Conservation (phyloP, 495 filamentous ascomycete genomes). For the Aspergillus wentii region DNA sequence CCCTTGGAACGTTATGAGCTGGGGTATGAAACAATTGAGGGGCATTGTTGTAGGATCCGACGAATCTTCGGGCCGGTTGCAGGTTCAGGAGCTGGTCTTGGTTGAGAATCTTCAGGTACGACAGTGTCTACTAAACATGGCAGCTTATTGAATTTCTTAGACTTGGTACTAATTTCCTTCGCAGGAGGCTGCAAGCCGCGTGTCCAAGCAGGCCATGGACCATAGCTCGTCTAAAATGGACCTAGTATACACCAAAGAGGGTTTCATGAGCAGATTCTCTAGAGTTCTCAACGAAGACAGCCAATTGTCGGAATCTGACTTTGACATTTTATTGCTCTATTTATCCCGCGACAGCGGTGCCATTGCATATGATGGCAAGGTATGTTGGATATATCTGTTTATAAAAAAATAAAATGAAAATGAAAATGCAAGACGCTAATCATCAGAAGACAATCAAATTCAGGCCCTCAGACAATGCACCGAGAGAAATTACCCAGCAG, state of each 20-base stretch:
- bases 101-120: slow-evolving; percentile 50
- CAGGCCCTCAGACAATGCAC: slow-evolving; percentile 40
- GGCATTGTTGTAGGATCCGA: slow-evolving; percentile 47
- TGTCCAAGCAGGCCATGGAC: slow-evolving; percentile 39
- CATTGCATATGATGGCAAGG: slow-evolving; percentile 61
- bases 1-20: slow-evolving; percentile 63
- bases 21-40: slow-evolving; percentile 70
- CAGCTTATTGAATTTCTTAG: slow-evolving; percentile 1
- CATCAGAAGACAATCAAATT: slow-evolving; percentile 69
- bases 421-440: slow-evolving; percentile 17
- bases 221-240: slow-evolving; percentile 45
- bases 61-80: slow-evolving; percentile 25
- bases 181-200: slow-evolving; percentile 42
- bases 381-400: slow-evolving; percentile 21
- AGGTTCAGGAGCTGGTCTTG: slow-evolving; percentile 43
- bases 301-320: slow-evolving; percentile 59
- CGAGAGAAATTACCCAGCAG: slow-evolving; percentile 56
- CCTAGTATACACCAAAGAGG: slow-evolving; percentile 60
- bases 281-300: slow-evolving; percentile 43
- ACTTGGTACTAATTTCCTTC: too few relatives aligned
- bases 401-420: not conserved
- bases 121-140: not conserved
- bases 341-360: slow-evolving; percentile 62
- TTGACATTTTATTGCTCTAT: slow-evolving; percentile 66
- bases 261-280: slow-evolving; percentile 57